Base-by-base conservation (phyloP, 805 yeast species). In the Suhomyces faveliae region DNA sequence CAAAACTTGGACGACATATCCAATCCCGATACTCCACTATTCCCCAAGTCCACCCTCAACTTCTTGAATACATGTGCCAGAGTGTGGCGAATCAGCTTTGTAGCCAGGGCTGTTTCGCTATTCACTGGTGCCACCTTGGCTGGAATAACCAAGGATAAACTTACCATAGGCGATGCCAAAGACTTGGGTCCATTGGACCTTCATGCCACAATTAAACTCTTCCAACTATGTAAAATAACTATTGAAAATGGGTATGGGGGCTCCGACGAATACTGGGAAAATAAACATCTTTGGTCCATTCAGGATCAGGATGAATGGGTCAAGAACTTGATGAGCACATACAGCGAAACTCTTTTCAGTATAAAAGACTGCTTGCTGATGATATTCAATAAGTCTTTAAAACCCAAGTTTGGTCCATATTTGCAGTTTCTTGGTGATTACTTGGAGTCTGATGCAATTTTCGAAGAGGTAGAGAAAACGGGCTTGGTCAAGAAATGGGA, bases 321-420 rank as follows among this genome's bases (percentile, higher is more conserved):
- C 3, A 63, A 69, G 3, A 73, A 76, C 56, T 55, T 84, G 33
- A 60, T 71, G 2, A 62, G 64, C 35, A 63, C 81, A 1, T 80
- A 79, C 47, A 72, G 71, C 37, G 77, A 75, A 41, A 64, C 74
- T 2, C 70, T 84, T 60, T 62, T 64, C 27, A 65, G 77, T 2
- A 60, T 84, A 12, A 73, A 74, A 46, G 73, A 68, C 27, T 56
- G 67, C 3, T 53, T 85, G 13, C 55, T 70, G 11, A 64, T 67
- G 22, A 59, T 81, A 3, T 77, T 70, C 58, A 71, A 67, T 42
- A 62, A 57, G 37, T 68, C 67, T 35, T 55, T 61, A 8, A 74
- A 80, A 45, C 90, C 91, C 0, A 80, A 78, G 54, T 77, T 86
- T 49, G 80, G 82, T 0, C 81, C 85, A 0, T 64, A 68, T 24